Evolutionary conservation across 768 basidiomycete genomes (phyloP), one percentile per base, ranked within the genome.

Genomic region (Lentinula guzmanii): DNA sequence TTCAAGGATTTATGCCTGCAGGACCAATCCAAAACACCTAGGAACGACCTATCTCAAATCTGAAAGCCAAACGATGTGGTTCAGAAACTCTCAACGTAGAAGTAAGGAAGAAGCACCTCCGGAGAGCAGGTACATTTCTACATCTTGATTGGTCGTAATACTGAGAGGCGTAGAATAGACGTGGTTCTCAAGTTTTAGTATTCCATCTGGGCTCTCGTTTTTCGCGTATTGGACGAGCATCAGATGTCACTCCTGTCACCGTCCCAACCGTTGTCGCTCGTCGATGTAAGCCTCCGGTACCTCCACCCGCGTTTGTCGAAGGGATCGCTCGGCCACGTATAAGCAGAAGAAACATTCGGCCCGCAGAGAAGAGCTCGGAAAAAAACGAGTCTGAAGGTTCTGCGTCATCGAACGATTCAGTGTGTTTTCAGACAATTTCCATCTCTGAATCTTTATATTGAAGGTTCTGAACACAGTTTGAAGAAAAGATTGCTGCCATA

Each of bases 1-100:
- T 59, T 31, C 53, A 57, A 46, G 31, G 45, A 31, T 39, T 21
- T 5, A 15, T 33, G n/a, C 3, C 39, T 56, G 10, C 67, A 92
- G 89, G 61, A 81, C 85, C 35, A 93, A 92, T 71, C 89, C 89
- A 37, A 94, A 93, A 70, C 88, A 93, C 67, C 80, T 85, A 70
- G 85, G 84, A 35, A 85, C 90, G 7, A 85, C 82, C 5, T 95
- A 94, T 69, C 78, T 93, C 58, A 93, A 92, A 68, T 79, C 83
- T 1, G 91, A 93, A 39, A 75, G 80, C 9, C 89, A 94, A 67
- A 84, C 83, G 0, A 69, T 90, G 13, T 93, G 90, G 90, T 77
- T 83, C 9, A 77, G 89, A 67, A 91, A 90, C 72, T 78, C 83
- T 16, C 72, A 76, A 55, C 79, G 78, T 39, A 85, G 80, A 70